Base-by-base conservation (phyloP, 2,329 filamentous ascomycete species). In the Colletotrichum musae region DNA sequence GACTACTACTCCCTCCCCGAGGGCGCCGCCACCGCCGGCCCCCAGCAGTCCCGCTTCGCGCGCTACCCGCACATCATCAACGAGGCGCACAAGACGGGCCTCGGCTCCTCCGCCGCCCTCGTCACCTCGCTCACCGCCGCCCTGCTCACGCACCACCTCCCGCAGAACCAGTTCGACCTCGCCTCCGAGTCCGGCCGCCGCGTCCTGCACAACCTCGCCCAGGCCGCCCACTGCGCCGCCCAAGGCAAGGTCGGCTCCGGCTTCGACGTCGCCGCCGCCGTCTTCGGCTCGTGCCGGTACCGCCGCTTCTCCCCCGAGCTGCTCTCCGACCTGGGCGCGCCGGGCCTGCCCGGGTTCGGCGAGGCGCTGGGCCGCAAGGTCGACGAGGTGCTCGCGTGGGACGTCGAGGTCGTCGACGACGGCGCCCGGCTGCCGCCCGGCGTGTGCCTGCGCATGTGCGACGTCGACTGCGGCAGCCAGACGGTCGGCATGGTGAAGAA, bases 191-290 rank as follows among this genome's bases (percentile, higher is more conserved):
- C 81, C 0, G 89, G 90, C 58, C 86, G 86, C 73, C 83, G 84
- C 32, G 88, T 87, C 58, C 87, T 98, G 62, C 96, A 99, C 84
- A 98, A 98, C 81, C 90, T 99, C 58, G 92, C 95, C 0, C 96
- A 99, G 84, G 93, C 93, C 1, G 92, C 94, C 4, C 96, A 99
- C 83, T 98, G 95, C 78, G 94, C 95, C 1, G 96, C 96, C 0
- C 96, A 99, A 83, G 96, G 96, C 26, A 99, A 99, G 81, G 91
- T 99, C 18, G 96, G 96, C 58, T 96, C 93, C 1, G 96, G 96
- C 21, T 99, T 99, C 79, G 96, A 99, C 78, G 93, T 99, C 60
- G 96, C 95, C 0, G 92, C 93, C 28, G 96, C 96, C 18, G 94
- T 97, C 16, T 98, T 94, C 79, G 96, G 96, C 16, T 95, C 93